Conservation (phyloP, 148 eudicot genomes). For the Rhododendron ferrugineum region DNA sequence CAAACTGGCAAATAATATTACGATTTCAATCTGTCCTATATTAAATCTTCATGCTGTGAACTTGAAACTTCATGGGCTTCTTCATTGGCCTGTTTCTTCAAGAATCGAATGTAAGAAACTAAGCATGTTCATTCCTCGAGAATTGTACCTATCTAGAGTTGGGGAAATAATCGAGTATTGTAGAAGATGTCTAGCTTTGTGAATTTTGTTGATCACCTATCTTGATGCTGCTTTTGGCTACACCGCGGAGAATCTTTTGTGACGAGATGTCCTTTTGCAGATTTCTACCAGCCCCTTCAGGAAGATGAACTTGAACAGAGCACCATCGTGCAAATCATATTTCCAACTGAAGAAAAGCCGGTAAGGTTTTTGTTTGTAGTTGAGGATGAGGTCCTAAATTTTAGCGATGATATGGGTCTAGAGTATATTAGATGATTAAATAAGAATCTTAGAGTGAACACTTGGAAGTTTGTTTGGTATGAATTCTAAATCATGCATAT, state of each 20-base stretch:
- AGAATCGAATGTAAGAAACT: background rate
- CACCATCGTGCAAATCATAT: constrained; percentile 65
- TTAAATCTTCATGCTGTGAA: background rate
- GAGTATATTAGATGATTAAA: background rate
- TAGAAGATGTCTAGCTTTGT: background rate
- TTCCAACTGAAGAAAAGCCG: constrained; percentile 67
- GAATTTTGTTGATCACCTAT: background rate
- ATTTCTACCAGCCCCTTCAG: constrained; percentile 75
- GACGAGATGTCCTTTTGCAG: constrained; percentile 33
- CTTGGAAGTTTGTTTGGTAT: background rate
- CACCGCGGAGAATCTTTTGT: background rate
- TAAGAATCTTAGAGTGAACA: background rate
- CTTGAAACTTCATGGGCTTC: background rate
- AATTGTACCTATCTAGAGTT: background rate
- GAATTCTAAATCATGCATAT: background rate
- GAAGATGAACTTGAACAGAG: constrained; percentile 93
- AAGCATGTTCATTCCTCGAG: background rate
- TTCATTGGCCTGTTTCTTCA: background rate
- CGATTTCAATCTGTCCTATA: background rate
- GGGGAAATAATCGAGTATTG: background rate
- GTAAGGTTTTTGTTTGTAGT: constrained; percentile 30
- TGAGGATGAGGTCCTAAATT: background rate
- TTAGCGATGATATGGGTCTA: background rate
- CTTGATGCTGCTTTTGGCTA: background rate
- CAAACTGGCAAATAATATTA: background rate